phyloP scores from a whole-genome alignment of 257 asterid species.

The Fraxinus excelsior region DNA sequence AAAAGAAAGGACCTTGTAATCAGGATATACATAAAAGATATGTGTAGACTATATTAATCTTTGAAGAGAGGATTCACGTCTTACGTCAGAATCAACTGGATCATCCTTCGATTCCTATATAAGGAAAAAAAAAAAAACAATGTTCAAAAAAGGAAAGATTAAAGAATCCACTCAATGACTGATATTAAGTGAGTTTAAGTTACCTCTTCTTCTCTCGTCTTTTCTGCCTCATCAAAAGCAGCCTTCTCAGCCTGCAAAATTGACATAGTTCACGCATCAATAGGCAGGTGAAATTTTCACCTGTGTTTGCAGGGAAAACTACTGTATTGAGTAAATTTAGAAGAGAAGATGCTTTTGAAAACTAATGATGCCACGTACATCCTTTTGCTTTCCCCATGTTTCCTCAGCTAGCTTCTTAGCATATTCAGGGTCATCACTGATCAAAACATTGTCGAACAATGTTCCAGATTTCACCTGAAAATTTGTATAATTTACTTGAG shows the following conservation, averaged over 20 bases:
- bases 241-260: conserved; percentile 84
- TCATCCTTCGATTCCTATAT: conserved; percentile 39
- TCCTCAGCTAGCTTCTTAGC: conserved; percentile 86
- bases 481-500: neutral
- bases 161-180: neutral
- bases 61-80: conserved; percentile 1
- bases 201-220: conserved; percentile 95
- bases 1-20: neutral
- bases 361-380: conserved; percentile 50
- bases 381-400: conserved; percentile 96
- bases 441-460: conserved; percentile 84
- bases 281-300: neutral
- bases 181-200: neutral
- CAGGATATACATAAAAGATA: neutral
- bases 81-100: conserved; percentile 42
- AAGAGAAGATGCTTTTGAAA: neutral
- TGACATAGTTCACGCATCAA: neutral
- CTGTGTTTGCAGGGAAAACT: neutral
- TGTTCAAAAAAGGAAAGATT: neutral
- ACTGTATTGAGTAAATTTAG: neutral
- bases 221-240: conserved; percentile 93
- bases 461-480: conserved; percentile 97
- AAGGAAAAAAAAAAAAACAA: neutral
- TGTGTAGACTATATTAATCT: neutral
- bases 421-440: conserved; percentile 84